Evolutionary conservation across 2,329 filamentous ascomycete genomes (phyloP), one percentile per base, ranked within the genome.

Genomic region (Fonsecaea erecta): DNA sequence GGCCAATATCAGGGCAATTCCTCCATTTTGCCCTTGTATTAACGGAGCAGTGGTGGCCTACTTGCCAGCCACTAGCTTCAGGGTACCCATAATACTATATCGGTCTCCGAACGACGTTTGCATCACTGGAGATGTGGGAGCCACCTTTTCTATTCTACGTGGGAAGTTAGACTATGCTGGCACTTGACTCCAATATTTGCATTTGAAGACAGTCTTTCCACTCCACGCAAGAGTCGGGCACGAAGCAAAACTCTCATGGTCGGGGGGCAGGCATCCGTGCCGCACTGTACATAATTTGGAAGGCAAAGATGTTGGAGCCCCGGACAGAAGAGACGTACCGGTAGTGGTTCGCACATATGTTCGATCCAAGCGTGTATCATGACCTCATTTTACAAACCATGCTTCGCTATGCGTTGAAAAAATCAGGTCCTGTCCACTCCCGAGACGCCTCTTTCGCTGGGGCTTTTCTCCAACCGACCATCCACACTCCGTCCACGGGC

Each of bases 401-500:
- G 21, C 43, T 14, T 48, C 43, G 43, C 43, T 48, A 48, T 48
- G 43, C 43, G 14, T 24, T 48, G 43, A 48, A 48, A 14, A 5
- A 24, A 12, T 48, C 9, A 48, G 21, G 12, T 48, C 21, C 43
- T 48, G 11, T 48, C 21, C 21, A 21, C 43, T 48, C 16, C 43
- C 26, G 43, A 3, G 11, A 48, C 21, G 18, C 4, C 43, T 48
- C 43, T 14, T 24, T 48, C 11, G 43, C 6, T 24, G 18, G 3
- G 12, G 9, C 11, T 24, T 26, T 48, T 24, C 43, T 14, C 18
- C 18, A 26, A n/a, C 24, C 57, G 24, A 6, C 43, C 57, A n/a
- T 57, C 52, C 11, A 18, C 16, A 52, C 52, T 64, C 48, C 43
- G 55, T 28, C 52, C 61, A 24, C 60, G 60, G 18, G 60, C 60